Base-by-base conservation (phyloP, 1,139 yeast species). In the Candida frijolesensis region DNA sequence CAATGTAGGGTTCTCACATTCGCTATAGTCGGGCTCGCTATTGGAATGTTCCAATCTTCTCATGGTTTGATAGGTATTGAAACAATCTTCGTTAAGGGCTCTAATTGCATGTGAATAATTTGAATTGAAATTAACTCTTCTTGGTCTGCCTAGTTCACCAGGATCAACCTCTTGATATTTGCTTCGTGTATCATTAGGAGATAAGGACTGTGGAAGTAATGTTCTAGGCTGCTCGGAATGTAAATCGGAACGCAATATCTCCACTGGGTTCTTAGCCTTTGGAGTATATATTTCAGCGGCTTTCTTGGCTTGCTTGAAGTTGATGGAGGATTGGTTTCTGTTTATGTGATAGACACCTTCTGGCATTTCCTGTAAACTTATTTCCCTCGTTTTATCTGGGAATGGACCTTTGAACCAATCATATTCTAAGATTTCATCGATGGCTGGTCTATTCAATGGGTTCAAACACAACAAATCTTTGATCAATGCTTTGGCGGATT, bases 141-240 rank as follows among this genome's bases (percentile, higher is more conserved):
- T 70, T 37, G 75, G 68, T 60, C 63, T 67, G 38, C 71, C 79
- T 61, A 70, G 67, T 54, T 63, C 65, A 45, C 67, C 66, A 47
- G 72, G 78, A 51, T 75, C 77, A 51, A 85, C 84, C 63, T 89
- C 96, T 67, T 86, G 87, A 69, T 92, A 92, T 70, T 92, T 92
- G 68, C 79, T 85, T 66, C 85, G 87, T 46, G 97, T 90, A 60
- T 91, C 92, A 57, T 94, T 94, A 14, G 98, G 98, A 29, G 97
- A 91, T 62, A 92, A 79, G 1, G 96, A 88, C 59, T 85, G 87
- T 41, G 98, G 98, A 58, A 92, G 76, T 57, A 92, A 79, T 5
- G 89, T 71, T 60, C 76, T 80, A 44, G 89, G 86, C 61, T 82
- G 82, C 63, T 85, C 89, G 47, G 88, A 83, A 60, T 83, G 86